These are phyloP conservation scores for Phaeodactylum tricornutum DNA, from an alignment of 108 stramenopile genomes.

Conservation along the genomic window DNA sequence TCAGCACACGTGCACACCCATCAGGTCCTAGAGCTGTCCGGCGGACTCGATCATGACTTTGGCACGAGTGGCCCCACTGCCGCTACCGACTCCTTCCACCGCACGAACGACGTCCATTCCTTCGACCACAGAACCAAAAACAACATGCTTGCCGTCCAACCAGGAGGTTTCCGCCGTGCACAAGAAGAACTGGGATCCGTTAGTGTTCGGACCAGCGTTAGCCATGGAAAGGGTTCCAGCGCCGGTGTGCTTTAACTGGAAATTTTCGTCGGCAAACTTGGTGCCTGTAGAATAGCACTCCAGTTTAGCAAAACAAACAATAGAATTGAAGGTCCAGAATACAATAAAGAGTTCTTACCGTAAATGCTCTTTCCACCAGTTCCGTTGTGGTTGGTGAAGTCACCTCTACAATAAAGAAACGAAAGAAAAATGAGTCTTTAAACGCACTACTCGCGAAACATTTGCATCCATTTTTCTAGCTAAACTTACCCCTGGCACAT, in stretches of 20 bases:
- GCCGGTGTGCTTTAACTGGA: conserved; percentile 83
- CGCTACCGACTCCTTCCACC: conserved; percentile 79
- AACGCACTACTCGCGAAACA: not conserved
- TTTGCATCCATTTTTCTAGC: not conserved
- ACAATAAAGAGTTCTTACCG: conserved; percentile 30
- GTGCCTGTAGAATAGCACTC: too few relatives aligned
- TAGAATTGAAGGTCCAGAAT: not conserved
- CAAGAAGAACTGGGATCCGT: conserved; percentile 77
- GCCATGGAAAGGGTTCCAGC: conserved; percentile 88
- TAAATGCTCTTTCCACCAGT: conserved; percentile 89
- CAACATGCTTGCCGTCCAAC: conserved; percentile 95
- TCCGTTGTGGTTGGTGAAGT: conserved; percentile 14
- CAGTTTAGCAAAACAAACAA: conserved; percentile 4
- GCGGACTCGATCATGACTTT: conserved; percentile 64
- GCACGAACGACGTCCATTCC: conserved; percentile 89
- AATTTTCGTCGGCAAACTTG: conserved; percentile 96
- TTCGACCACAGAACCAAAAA: conserved; percentile 82
- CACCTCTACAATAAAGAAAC: too few relatives aligned
- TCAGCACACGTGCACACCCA: too few relatives aligned
- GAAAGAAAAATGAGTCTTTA: too few relatives aligned
- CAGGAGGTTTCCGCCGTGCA: conserved; percentile 90
- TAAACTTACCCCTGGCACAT: conserved; percentile 87
- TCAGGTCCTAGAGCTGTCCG: conserved; percentile 81
- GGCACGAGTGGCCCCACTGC: conserved; percentile 56
- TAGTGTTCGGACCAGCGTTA: conserved; percentile 63